These are phyloP conservation scores for Lodderomyces pseudojiufengensis DNA, from an alignment of 1,139 yeast genomes.

Conservation along the genomic window DNA sequence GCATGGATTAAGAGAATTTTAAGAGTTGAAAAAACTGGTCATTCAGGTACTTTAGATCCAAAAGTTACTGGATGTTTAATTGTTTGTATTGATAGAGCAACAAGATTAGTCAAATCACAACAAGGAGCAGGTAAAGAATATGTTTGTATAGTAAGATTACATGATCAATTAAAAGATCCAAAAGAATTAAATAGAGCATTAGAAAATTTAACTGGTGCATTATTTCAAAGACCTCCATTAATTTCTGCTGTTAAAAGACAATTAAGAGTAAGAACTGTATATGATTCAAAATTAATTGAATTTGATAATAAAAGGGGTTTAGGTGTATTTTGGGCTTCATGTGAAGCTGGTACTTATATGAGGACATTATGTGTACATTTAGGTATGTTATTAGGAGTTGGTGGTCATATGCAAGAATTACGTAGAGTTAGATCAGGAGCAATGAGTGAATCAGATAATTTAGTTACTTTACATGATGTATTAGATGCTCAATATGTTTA, in stretches of 20 bases:
- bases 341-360: constrained; percentile 99
- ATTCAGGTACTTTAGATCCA: constrained; percentile 98
- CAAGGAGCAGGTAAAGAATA: constrained; percentile 99
- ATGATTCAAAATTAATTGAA: constrained; percentile 92
- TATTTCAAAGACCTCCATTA: constrained; percentile 98
- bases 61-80: constrained; percentile 97
- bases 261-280: constrained; percentile 95
- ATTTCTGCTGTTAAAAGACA: constrained; percentile 99
- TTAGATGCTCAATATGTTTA: constrained; percentile 97
- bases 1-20: constrained; percentile 98
- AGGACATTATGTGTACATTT: constrained; percentile 97
- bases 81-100: constrained; percentile 97
- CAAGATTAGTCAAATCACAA: constrained; percentile 95
- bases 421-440: constrained; percentile 99
- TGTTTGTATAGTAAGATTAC: constrained; percentile 94
- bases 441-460: constrained; percentile 79
- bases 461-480: constrained; percentile 95
- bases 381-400: constrained; percentile 97
- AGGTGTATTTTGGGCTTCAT: constrained; percentile 98
- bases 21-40: constrained; percentile 96
- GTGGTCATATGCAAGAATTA: constrained; percentile 99
- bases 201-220: constrained; percentile 96
- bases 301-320: constrained; percentile 95
- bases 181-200: constrained; percentile 84
- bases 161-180: constrained; percentile 86